Evolutionary conservation across 192 early-diverging fungal genomes (phyloP).

Genomic region (Chytriomyces sp.): DNA sequence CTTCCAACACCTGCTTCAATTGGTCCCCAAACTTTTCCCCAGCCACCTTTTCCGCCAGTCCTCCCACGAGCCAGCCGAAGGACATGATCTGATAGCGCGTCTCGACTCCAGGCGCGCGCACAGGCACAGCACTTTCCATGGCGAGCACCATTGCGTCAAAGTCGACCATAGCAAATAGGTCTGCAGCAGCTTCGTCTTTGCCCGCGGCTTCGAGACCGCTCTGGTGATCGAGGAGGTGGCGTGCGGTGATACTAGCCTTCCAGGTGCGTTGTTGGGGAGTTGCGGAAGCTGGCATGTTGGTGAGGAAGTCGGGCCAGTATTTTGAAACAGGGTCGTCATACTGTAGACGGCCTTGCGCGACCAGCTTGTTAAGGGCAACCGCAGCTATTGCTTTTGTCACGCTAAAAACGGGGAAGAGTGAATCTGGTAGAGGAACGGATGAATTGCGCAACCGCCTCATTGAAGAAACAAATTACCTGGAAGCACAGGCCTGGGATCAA

Average conservation of each 20-base stretch:
- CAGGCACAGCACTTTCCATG: conserved; percentile 33
- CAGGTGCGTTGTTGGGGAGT: not conserved
- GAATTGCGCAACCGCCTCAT: not conserved
- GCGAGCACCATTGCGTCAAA: conserved; percentile 26
- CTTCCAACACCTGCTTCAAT: conserved; percentile 23
- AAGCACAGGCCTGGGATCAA: conserved; percentile 28
- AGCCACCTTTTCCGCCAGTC: conserved; percentile 34
- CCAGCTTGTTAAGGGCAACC: conserved; percentile 13
- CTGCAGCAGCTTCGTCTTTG: not conserved
- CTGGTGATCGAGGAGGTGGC: conserved; percentile 23
- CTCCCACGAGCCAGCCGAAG: conserved; percentile 39
- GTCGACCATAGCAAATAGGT: conserved; percentile 27
- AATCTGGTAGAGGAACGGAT: not conserved
- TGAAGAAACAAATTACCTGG: not conserved
- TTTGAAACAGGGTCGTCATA: conserved; percentile 18
- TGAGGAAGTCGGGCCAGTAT: conserved; percentile 31
- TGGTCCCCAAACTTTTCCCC: conserved; percentile 20
- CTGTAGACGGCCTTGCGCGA: conserved; percentile 7
- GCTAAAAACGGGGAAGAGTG: conserved; percentile 34
- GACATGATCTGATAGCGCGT: conserved; percentile 26
- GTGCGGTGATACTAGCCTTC: conserved; percentile 30
- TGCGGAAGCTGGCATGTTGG: not conserved
- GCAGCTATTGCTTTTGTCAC: conserved; percentile 29
- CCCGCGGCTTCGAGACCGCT: conserved; percentile 32
- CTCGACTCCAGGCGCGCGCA: not conserved